Base-by-base conservation (phyloP, 768 basidiomycete genomes). In the Pholiota microspora region DNA sequence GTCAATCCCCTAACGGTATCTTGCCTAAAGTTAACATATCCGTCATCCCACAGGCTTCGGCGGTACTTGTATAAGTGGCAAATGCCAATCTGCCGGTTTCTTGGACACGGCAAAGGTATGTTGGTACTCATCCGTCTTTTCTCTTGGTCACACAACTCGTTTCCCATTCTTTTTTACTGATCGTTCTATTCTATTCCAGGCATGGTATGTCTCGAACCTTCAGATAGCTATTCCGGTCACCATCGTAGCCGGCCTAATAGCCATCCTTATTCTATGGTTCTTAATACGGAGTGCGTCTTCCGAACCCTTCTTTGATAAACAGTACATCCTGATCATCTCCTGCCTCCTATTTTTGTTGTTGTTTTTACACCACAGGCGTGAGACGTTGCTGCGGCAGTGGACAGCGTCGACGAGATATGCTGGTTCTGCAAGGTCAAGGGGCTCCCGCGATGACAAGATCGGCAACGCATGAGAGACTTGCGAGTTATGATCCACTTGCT, bases 141-240 rank as follows among this genome's bases (percentile, higher is more conserved):
- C 51, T 47, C 35, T 28, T 40, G 36, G 48, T 49, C 52, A 53
- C 40, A 24, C 38, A 46, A 46, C 53, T 42, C 45, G 47, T 29
- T 46, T 36, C 21, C 35, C n/a, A 21, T 34, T 21, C 29, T 50
- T 47, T 44, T 7, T 31, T 53, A 25, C 48, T 56, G 53, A 46
- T 51, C 59, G 23, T 52, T n/a, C 35, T 55, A 38, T 28, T 44
- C 53, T 49, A 51, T 55, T 53, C 35, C 59, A 88, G 86, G 77
- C 88, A 4, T 89, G 88, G 89, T 90, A 88, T 67, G 72, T 68
- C 5, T 80, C 84, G 57, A 92, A 92, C 71, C 79, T 90, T 9
- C 84, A 87, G 66, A 88, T 92, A 56, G 75, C 89, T 23, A 88
- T 93, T 61, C 89, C 91, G 16, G 81, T 92, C 51, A 87, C 89